Conservation (phyloP, 1,139 yeast genomes). For the Saccharomyces uvarum region DNA sequence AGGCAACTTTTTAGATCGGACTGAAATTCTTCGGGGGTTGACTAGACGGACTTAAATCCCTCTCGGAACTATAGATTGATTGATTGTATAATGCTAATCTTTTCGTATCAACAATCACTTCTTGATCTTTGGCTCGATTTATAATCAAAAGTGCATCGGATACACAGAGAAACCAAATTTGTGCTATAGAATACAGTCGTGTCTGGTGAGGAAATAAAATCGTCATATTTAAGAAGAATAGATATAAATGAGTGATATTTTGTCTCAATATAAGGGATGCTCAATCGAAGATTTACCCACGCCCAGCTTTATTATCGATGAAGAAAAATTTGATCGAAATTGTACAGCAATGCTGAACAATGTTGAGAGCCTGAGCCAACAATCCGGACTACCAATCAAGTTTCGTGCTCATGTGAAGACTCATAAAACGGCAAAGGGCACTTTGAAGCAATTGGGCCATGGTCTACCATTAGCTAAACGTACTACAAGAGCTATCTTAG, state of each 20-base stretch:
- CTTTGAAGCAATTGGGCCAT: constrained; percentile 40
- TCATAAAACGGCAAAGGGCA: constrained; percentile 52
- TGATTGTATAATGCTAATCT: no score
- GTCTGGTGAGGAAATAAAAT: background rate
- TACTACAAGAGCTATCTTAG: constrained; percentile 47
- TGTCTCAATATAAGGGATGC: constrained; percentile 14
- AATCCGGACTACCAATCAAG: constrained; percentile 34
- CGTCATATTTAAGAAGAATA: constrained; percentile 10
- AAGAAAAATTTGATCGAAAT: constrained; percentile 34
- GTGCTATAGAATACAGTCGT: background rate
- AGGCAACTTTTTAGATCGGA: background rate
- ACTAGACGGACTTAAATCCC: background rate
- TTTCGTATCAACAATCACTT: background rate
- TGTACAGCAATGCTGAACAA: constrained; percentile 37
- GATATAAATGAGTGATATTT: constrained; percentile 9
- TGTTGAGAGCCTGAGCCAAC: constrained; percentile 19
- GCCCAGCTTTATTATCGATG: constrained; percentile 45
- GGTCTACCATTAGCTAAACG: constrained; percentile 34
- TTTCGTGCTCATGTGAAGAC: constrained; percentile 66
- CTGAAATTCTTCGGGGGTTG: background rate
- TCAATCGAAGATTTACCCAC: constrained; percentile 40
- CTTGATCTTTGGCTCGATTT: background rate
- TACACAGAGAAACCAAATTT: background rate
- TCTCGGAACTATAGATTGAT: background rate
- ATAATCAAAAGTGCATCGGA: background rate